Conservation (phyloP, 2,329 filamentous ascomycete species). For the Byssochlamys sp. region DNA sequence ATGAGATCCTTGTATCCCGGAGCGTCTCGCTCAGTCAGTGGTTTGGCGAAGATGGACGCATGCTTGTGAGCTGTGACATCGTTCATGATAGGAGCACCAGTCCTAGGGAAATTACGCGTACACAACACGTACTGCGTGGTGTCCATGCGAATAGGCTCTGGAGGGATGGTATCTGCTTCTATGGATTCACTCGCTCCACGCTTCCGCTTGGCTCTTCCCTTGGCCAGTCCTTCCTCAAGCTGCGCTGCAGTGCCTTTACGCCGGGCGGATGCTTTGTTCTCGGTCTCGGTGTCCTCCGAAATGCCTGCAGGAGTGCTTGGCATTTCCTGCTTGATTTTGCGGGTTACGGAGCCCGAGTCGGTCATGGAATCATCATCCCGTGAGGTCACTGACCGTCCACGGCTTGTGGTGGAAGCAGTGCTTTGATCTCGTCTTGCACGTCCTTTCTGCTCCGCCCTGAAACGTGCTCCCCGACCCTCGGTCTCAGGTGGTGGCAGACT, state of each 20-base stretch:
- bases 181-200: conserved; percentile 25
- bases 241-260: conserved; percentile 15
- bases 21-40: conserved; percentile 64
- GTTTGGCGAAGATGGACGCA: conserved; percentile 69
- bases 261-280: conserved; percentile 19
- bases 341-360: conserved; percentile 8
- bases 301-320: conserved; percentile 27
- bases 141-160: conserved; percentile 20
- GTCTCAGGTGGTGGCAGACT: conserved; percentile 7
- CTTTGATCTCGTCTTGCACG: conserved; percentile 24
- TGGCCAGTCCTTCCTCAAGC: conserved; percentile 18
- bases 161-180: conserved; percentile 18
- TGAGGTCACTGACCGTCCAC: conserved; percentile 26
- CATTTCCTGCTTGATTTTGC: conserved; percentile 23
- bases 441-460: conserved; percentile 19
- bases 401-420: conserved; percentile 27
- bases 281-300: conserved; percentile 22
- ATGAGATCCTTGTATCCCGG: conserved; percentile 68
- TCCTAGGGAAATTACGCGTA: conserved; percentile 49
- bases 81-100: conserved; percentile 62
- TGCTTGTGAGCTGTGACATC: conserved; percentile 68
- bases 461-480: conserved; percentile 11
- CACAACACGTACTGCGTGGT: conserved; percentile 30
- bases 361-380: conserved; percentile 22
- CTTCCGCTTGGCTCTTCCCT: conserved; percentile 31